These are phyloP conservation scores for Fusarium subtropicale DNA, from an alignment of 2,329 filamentous ascomycete species.

Conservation along the genomic window DNA sequence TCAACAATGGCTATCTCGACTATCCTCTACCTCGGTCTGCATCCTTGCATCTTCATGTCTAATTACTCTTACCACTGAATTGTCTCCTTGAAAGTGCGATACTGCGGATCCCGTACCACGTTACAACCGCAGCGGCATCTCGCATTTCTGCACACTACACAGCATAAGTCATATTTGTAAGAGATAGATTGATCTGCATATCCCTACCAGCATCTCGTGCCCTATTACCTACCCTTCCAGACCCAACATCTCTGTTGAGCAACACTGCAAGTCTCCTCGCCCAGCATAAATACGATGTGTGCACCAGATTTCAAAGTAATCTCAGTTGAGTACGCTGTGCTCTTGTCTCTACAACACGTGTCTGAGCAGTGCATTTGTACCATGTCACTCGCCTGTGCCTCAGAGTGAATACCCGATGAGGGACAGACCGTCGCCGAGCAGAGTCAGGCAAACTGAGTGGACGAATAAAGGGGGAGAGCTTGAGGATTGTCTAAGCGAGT, in stretches of 20 bases:
- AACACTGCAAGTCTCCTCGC: conserved; percentile 5
- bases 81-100: conserved; percentile 19
- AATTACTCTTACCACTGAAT: conserved; percentile 11
- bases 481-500: conserved; percentile 43
- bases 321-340: conserved; percentile 20
- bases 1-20: background rate
- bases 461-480: conserved; percentile 6
- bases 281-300: conserved; percentile 11
- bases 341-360: conserved; percentile 38
- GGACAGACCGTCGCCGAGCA: conserved; percentile 25
- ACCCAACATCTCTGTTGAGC: background rate
- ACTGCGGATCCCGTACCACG: conserved; percentile 32
- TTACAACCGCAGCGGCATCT: conserved; percentile 43
- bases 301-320: conserved; percentile 12
- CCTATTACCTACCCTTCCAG: background rate
- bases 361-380: conserved; percentile 25
- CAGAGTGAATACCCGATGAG: conserved; percentile 37
- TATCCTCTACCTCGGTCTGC: background rate
- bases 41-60: conserved; percentile 6
- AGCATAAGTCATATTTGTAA: conserved; percentile 24
- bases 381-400: conserved; percentile 31
- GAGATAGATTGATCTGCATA: conserved; percentile 29
- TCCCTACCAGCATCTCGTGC: background rate
- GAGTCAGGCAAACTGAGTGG: conserved; percentile 29
- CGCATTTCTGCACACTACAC: conserved; percentile 37